A percentile compares a stretch with the other conserved stretches of the same genome.
phyloP scores from a whole-genome alignment of 305 asterid genomes.

The Solanum hybrid region DNA sequence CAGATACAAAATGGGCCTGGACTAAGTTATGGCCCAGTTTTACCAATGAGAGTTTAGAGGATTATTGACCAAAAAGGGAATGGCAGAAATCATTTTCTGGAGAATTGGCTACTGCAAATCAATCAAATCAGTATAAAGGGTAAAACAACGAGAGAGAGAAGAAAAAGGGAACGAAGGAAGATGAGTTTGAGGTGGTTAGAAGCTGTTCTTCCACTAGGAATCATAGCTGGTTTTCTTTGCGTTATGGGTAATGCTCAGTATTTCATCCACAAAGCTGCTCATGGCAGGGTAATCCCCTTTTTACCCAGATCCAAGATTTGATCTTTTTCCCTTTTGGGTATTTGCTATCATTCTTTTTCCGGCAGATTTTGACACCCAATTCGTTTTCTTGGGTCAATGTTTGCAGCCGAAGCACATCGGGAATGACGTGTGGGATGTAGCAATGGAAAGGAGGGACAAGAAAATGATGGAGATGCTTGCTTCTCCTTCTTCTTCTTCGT shows the following conservation, averaged over 20 bases:
- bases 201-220: conserved; percentile 83
- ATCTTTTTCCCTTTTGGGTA: background rate
- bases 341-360: background rate
- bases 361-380: background rate
- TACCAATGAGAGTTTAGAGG: background rate
- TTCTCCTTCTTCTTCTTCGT: conserved; percentile 15
- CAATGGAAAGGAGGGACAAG: conserved; percentile 94
- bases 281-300: conserved; percentile 29
- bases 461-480: conserved; percentile 70
- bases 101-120: background rate
- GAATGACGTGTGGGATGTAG: conserved; percentile 81
- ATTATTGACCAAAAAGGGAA: background rate
- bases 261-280: conserved; percentile 76
- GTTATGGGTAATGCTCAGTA: conserved; percentile 88
- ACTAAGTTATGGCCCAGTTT: background rate
- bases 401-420: conserved; percentile 93
- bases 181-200: conserved; percentile 65
- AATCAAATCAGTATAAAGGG: background rate
- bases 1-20: background rate
- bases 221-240: conserved; percentile 91
- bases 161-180: background rate
- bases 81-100: background rate
- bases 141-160: background rate
- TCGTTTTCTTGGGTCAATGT: background rate
- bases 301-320: background rate